Evolutionary conservation across 352 stramenopile species (phyloP).

Genomic region (Phytophthora boehmeriae): DNA sequence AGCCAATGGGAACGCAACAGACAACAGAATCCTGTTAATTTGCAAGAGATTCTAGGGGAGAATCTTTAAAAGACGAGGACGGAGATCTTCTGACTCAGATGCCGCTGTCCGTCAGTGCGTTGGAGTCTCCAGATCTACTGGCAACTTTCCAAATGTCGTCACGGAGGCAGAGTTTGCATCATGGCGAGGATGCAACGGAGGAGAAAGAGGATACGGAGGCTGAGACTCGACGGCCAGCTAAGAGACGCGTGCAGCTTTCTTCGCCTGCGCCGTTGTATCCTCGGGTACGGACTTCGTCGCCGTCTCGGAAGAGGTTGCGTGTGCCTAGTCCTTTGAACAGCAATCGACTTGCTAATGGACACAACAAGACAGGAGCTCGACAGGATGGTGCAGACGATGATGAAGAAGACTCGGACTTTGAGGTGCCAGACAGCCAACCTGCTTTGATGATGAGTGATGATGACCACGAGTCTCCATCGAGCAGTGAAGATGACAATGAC

Average conservation of each 20-base stretch:
- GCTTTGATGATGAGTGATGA: neutral
- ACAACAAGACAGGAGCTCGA: slow-evolving; percentile 2
- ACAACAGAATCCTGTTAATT: slow-evolving; percentile 22
- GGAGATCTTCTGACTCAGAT: slow-evolving; percentile 40
- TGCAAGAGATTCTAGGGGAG: slow-evolving; percentile 32
- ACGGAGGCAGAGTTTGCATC: slow-evolving; percentile 5
- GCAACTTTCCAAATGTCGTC: slow-evolving; percentile 22
- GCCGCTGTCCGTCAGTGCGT: slow-evolving; percentile 22
- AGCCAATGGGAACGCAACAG: slow-evolving; percentile 50
- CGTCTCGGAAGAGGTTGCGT: slow-evolving; percentile 38
- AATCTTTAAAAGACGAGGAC: slow-evolving; percentile 23
- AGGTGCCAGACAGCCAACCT: slow-evolving; percentile 17
- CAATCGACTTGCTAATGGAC: neutral
- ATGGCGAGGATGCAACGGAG: neutral
- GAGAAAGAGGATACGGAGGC: slow-evolving; percentile 10
- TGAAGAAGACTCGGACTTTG: slow-evolving; percentile 17
- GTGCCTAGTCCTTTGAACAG: slow-evolving; percentile 21
- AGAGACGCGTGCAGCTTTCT: slow-evolving; percentile 22
- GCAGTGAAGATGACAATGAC: too few species aligned
- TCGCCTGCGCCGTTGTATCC: slow-evolving; percentile 25
- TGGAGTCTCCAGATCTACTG: slow-evolving; percentile 49
- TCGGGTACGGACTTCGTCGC: slow-evolving; percentile 17
- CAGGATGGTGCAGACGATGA: slow-evolving; percentile 21
- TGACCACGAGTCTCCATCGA: neutral
- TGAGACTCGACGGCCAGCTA: slow-evolving; percentile 17